Base-by-base conservation (phyloP, 441 rosid species). In the Cnidoscolus chayamansa region DNA sequence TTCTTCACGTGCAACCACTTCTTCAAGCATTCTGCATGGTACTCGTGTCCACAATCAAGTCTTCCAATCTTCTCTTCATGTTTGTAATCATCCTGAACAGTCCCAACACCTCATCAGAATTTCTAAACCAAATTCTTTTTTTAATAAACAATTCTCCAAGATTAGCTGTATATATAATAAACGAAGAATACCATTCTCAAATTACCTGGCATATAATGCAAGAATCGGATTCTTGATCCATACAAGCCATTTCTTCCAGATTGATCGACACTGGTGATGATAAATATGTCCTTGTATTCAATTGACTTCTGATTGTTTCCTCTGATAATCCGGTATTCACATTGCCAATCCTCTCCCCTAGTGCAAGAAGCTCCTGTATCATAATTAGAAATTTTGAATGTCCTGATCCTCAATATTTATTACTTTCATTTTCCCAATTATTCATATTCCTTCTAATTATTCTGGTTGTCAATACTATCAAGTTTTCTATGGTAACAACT, bases 161-260 rank as follows among this genome's bases (percentile, higher is more conserved):
- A 25, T 25, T 25, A 25, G 25, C 25, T 25, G 25, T 25, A 25
- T 25, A 25, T 25, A 25, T 25, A 25, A 25, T 25, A 25, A 25
- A 15, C 17, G 16, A 25, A 66, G 20, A 63, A n/a, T 45, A n/a
- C 40, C 55, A 70, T 54, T 67, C 16, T 51, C 43, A 32, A 32
- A 77, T 53, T 84, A 93, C 98, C 96, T 88, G 97, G 81, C 98
- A 93, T 77, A 93, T 89, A 10, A 85, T 87, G 85, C 98, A 93
- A 76, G 88, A 88, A 76, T 85, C 86, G 51, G 84, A 57, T 81
- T 88, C 94, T 72, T 76, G 81, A 74, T 90, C 90, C 25, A 74
- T 70, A 16, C 86, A 78, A 62, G 92, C 81, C 55, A 74, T 79
- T 79, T 90, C 90, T 84, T 91, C 90, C 81, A 85, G 73, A 79